Base-by-base conservation (phyloP, 116 monocot species). In the Iris pallida region DNA sequence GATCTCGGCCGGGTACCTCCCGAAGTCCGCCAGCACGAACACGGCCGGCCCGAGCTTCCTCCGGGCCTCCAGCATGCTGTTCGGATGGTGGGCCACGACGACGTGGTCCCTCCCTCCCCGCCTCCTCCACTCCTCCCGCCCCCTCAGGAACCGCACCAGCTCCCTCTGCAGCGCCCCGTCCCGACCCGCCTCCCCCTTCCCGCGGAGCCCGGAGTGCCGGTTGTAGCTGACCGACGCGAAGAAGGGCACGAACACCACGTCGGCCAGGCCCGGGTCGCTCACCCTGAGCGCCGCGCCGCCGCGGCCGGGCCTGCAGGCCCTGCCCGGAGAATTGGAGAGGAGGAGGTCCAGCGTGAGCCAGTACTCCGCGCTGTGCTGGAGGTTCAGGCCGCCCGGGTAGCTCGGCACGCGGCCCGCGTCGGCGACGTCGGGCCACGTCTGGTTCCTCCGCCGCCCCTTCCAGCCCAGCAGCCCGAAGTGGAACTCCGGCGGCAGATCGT, bases 141-240 rank as follows among this genome's bases (percentile, higher is more conserved):
- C 73, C 63, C 8, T 72, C 70, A 93, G 57, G 58, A 78, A 93
- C 51, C 76, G 71, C 59, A 99, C 93, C 80, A 99, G 55, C 60
- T 81, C 68, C n/a, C 77, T 75, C 67, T 99, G 98, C 66, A 93
- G 68, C 16, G 80, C 20, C 70, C 63, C 80, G 70, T 99, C 80
- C 68, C 18, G 76, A 53, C 84, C 86, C 55, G 78, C 71, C 47
- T 48, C 84, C 63, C 74, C 88, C 40, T 74, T 71, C 6, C 78
- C 69, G 4, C 45, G 61, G 1, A 80, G 15, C 66, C 88, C 93
- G 5, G 93, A 90, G 48, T 93, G 85, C 10, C 90, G 66, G 41
- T 99, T 99, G 69, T 88, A 90, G 63, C 98, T 93, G 58, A 99
- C 53, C 0, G 98, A 99, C 8, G 98, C 83, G 69, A 99, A 99